These are phyloP conservation scores for Grosmannia clavigera DNA, from an alignment of 2,329 filamentous ascomycete species.

Conservation along the genomic window DNA sequence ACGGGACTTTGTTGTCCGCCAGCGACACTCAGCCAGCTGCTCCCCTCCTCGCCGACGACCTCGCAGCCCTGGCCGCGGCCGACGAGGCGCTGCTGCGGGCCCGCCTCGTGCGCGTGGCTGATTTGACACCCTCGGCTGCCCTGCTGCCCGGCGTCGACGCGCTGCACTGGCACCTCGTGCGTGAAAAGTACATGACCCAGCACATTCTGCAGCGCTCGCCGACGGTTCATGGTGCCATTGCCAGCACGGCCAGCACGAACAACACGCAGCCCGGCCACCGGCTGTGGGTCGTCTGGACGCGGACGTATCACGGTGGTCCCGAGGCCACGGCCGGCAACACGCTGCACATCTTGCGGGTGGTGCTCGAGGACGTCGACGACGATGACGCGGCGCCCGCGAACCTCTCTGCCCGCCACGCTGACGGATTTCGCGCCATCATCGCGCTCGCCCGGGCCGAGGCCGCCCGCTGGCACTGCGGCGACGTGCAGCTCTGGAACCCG, in stretches of 20 bases:
- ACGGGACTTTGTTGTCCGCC: slow-evolving; percentile 7
- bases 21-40: slow-evolving; percentile 20
- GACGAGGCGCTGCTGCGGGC: slow-evolving; percentile 52
- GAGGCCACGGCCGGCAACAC: slow-evolving; percentile 48
- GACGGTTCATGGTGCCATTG: slow-evolving; percentile 55
- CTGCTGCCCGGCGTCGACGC: slow-evolving; percentile 55
- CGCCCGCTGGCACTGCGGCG: slow-evolving; percentile 53
- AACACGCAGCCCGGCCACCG: slow-evolving; percentile 27
- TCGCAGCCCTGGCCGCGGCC: slow-evolving; percentile 47
- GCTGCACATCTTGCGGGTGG: slow-evolving; percentile 56
- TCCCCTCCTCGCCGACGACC: slow-evolving; percentile 44
- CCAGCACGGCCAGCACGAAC: slow-evolving; percentile 3
- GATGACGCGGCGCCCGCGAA: slow-evolving; percentile 25
- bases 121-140: slow-evolving; percentile 24
- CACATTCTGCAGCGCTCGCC: slow-evolving; percentile 47
- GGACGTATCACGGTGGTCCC: slow-evolving; percentile 48
- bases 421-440: slow-evolving; percentile 51
- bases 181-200: slow-evolving; percentile 66
- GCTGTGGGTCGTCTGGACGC: slow-evolving; percentile 65
- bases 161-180: slow-evolving; percentile 64
- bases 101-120: slow-evolving; percentile 27
- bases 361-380: slow-evolving; percentile 45
- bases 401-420: slow-evolving; percentile 21
- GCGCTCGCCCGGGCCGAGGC: slow-evolving; percentile 58
- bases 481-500: slow-evolving; percentile 78